These are phyloP conservation scores for Suillus paluster DNA, from an alignment of 768 basidiomycete species.

Conservation along the genomic window DNA sequence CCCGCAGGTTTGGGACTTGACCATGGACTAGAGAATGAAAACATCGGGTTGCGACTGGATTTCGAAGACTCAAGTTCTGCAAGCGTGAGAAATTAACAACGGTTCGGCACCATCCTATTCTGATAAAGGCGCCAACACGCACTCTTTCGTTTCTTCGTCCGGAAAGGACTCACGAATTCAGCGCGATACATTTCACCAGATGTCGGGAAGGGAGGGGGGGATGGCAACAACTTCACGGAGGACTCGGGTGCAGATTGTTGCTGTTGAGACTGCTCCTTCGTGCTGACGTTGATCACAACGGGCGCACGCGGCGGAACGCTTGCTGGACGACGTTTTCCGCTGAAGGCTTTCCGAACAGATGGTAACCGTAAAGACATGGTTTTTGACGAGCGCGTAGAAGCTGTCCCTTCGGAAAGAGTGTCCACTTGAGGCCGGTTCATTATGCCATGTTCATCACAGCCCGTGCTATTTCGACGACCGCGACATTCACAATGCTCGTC, in stretches of 20 bases:
- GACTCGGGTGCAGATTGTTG: neutral
- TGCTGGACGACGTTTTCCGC: slow-evolving; percentile 13
- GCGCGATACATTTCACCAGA: slow-evolving; percentile 15
- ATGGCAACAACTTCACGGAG: neutral
- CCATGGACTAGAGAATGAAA: slow-evolving; percentile 4
- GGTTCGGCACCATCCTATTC: neutral
- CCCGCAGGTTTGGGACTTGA: neutral
- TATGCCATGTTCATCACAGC: slow-evolving; percentile 4
- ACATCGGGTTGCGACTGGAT: slow-evolving; percentile 1
- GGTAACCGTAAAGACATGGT: slow-evolving; percentile 11
- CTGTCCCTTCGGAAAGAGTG: neutral
- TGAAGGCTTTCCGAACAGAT: slow-evolving; percentile 15
- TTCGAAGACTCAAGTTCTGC: slow-evolving; percentile 1
- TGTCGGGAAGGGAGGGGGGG: neutral
- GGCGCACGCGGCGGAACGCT: slow-evolving; percentile 3
- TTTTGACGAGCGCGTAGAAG: slow-evolving; percentile 5
- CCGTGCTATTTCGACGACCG: slow-evolving; percentile 16
- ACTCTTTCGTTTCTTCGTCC: slow-evolving; percentile 18
- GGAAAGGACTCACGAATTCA: slow-evolving; percentile 21
- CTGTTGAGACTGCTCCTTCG: neutral
- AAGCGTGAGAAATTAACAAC: neutral
- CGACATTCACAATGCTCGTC: slow-evolving; percentile 10
- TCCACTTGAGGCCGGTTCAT: neutral
- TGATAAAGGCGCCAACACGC: neutral
- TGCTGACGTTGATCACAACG: slow-evolving; percentile 1